Conservation (phyloP, 768 basidiomycete genomes). For the Leccinum rimulosum region DNA sequence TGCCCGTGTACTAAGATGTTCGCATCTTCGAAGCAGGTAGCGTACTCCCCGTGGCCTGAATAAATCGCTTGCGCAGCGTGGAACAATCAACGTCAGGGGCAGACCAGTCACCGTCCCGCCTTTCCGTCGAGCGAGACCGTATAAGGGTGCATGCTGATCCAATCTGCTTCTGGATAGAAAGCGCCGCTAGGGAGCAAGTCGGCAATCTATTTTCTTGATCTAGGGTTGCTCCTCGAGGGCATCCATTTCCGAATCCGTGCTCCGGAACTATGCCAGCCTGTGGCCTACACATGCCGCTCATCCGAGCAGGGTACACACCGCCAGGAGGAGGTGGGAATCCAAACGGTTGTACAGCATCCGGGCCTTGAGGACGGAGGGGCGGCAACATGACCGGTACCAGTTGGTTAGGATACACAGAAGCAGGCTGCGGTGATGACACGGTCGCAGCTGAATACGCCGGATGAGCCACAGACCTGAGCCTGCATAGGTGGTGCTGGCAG, state of each 20-base stretch:
- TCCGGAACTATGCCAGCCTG: constrained; percentile 70
- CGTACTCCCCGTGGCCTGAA: constrained; percentile 73
- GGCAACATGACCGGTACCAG: constrained; percentile 76
- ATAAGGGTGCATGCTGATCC: constrained; percentile 89
- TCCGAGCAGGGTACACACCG: constrained; percentile 61
- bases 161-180: constrained; percentile 83
- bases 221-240: constrained; percentile 69
- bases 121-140: constrained; percentile 86
- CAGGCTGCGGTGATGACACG: constrained; percentile 89
- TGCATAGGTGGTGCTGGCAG: constrained; percentile 68
- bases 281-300: constrained; percentile 57
- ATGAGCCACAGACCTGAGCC: constrained; percentile 37
- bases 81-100: constrained; percentile 79
- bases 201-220: constrained; percentile 84
- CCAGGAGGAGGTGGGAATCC: constrained; percentile 68
- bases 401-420: constrained; percentile 60
- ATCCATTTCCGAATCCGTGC: constrained; percentile 75
- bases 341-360: constrained; percentile 74
- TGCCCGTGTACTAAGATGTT: constrained; percentile 66
- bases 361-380: constrained; percentile 78
- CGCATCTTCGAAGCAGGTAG: constrained; percentile 76
- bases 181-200: constrained; percentile 77
- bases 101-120: constrained; percentile 72
- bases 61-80: constrained; percentile 85
- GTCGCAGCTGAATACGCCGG: constrained; percentile 78